Conservation (phyloP, 225 moss, liverwort and hornwort genomes). For the Antitrichia curtipendula region DNA sequence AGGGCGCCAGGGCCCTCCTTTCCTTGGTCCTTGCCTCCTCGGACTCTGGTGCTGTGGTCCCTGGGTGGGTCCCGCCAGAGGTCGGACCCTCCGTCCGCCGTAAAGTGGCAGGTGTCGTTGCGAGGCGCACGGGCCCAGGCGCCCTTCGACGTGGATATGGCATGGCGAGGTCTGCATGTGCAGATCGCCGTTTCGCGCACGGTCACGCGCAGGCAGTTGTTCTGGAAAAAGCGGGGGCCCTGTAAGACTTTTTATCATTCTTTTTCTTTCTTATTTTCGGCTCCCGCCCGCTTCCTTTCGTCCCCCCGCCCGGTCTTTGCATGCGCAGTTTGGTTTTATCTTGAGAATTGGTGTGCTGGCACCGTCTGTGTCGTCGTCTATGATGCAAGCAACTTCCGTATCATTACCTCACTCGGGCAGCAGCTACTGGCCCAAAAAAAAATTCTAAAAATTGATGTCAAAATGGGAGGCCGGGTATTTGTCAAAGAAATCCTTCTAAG, state of each 20-base stretch:
- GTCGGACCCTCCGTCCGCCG: background rate
- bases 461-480: background rate
- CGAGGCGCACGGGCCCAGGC: background rate
- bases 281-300: background rate
- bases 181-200: background rate
- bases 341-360: background rate
- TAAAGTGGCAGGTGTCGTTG: slow-evolving; percentile 4
- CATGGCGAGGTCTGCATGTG: slow-evolving; percentile 2
- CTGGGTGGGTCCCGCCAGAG: background rate
- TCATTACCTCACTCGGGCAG: background rate
- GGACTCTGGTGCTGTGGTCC: background rate
- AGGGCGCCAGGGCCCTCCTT: background rate
- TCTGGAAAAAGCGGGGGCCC: background rate
- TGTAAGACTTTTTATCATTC: background rate
- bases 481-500: background rate
- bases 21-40: background rate
- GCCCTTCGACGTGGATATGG: background rate
- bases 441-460: background rate
- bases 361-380: background rate
- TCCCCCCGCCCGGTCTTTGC: background rate
- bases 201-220: background rate
- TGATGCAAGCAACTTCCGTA: background rate
- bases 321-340: background rate
- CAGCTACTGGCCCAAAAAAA: background rate
- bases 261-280: no score